Percentiles rank a stretch among this genome's conserved stretches.
These are phyloP conservation scores for Pachysandra terminalis DNA, from an alignment of 164 flowering plant species.

Conservation along the genomic window DNA sequence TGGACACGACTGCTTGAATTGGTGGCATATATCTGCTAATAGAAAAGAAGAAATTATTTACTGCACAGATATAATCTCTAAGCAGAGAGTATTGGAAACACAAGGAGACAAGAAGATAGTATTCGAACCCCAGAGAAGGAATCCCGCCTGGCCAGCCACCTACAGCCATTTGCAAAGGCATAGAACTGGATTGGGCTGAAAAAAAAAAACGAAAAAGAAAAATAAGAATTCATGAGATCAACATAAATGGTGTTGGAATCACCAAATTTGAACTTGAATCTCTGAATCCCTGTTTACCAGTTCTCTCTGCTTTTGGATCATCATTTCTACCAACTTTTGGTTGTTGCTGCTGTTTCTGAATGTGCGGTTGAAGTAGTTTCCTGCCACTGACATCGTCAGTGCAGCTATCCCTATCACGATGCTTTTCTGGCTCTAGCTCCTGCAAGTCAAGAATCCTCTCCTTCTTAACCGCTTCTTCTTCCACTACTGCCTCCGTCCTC, in stretches of 20 bases:
- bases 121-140: slow-evolving; percentile 79
- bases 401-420: slow-evolving; percentile 34
- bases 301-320: slow-evolving; percentile 42
- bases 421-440: slow-evolving; percentile 60
- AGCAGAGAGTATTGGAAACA: not conserved
- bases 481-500: slow-evolving; percentile 23
- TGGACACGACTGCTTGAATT: slow-evolving; percentile 70
- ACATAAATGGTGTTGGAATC: not conserved
- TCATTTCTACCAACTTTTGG: slow-evolving; percentile 25
- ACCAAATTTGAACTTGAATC: not conserved
- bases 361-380: not conserved
- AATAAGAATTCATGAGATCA: not conserved
- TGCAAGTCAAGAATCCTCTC: slow-evolving; percentile 50
- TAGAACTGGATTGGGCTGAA: slow-evolving; percentile 53
- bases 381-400: slow-evolving; percentile 16
- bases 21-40: slow-evolving; percentile 73
- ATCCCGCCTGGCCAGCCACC: slow-evolving; percentile 86
- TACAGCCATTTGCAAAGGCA: slow-evolving; percentile 60
- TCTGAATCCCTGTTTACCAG: slow-evolving; percentile 39
- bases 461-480: slow-evolving; percentile 33
- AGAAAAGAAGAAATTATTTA: slow-evolving; percentile 3
- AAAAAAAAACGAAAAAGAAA: not conserved
- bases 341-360: slow-evolving; percentile 14
- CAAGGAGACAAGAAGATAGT: not conserved
- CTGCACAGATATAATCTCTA: slow-evolving; percentile 1